Evolutionary conservation across 2,329 filamentous ascomycete genomes (phyloP).

Genomic region (Aspergillus fumigatiaffinis): DNA sequence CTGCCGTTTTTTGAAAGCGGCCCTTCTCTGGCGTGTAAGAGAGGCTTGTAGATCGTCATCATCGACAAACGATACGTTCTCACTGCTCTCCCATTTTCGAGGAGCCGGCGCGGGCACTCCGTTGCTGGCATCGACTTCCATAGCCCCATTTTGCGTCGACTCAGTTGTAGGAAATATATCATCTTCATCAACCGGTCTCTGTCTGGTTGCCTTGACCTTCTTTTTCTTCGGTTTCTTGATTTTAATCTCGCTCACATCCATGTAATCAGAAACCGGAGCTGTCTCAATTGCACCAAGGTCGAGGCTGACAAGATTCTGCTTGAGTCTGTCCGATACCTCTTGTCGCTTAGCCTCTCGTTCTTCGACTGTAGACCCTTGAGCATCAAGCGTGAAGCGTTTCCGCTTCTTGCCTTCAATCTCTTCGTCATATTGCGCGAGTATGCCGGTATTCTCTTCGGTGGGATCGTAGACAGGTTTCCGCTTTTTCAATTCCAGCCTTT

Average conservation of each 20-base stretch:
- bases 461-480: slow-evolving; percentile 87
- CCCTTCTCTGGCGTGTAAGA: slow-evolving; percentile 75
- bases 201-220: slow-evolving; percentile 71
- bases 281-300: slow-evolving; percentile 63
- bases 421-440: slow-evolving; percentile 91
- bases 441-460: slow-evolving; percentile 62
- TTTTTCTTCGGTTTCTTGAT: slow-evolving; percentile 89
- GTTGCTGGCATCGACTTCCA: slow-evolving; percentile 71
- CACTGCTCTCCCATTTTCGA: slow-evolving; percentile 59
- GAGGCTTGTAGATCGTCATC: slow-evolving; percentile 90
- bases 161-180: slow-evolving; percentile 47
- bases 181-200: slow-evolving; percentile 60
- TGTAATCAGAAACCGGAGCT: slow-evolving; percentile 75
- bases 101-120: slow-evolving; percentile 33
- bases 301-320: slow-evolving; percentile 68
- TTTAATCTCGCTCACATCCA: slow-evolving; percentile 82
- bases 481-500: slow-evolving; percentile 83
- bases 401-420: slow-evolving; percentile 87
- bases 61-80: slow-evolving; percentile 71
- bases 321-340: slow-evolving; percentile 56
- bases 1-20: slow-evolving; percentile 88
- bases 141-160: slow-evolving; percentile 44
- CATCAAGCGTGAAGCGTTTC: slow-evolving; percentile 83
- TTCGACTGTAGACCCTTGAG: slow-evolving; percentile 66
- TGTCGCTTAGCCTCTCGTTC: slow-evolving; percentile 54